These are phyloP conservation scores for Heteromeles arbutifolia DNA, from an alignment of 306 rosid species.

Conservation along the genomic window DNA sequence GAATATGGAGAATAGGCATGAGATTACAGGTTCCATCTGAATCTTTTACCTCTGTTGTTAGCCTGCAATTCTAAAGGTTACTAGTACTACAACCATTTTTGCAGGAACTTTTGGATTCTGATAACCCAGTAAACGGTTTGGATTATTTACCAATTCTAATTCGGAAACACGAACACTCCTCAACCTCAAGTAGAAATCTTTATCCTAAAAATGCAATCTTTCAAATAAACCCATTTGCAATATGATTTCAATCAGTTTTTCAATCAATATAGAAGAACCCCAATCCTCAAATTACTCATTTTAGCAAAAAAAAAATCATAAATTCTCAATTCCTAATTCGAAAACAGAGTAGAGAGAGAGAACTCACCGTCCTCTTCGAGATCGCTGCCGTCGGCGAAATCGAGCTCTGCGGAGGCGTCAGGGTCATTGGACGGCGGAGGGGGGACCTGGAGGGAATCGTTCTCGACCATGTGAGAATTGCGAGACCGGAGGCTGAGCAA, in stretches of 20 bases:
- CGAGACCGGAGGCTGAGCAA: conserved; percentile 51
- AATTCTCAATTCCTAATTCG: background rate
- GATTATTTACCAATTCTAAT: background rate
- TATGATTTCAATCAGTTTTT: background rate
- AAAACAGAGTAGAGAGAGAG: background rate
- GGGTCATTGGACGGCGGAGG: conserved; percentile 16
- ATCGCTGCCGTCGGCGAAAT: conserved; percentile 54
- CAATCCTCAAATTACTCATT: background rate
- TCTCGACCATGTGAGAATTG: conserved; percentile 41
- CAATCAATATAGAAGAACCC: background rate
- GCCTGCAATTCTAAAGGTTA: background rate
- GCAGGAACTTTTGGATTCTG: background rate
- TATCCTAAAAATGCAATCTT: background rate
- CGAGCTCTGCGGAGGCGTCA: conserved; percentile 10
- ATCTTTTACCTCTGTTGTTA: background rate
- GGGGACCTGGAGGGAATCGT: conserved; percentile 41
- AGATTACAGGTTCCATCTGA: background rate
- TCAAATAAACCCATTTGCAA: background rate
- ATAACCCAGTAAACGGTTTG: background rate
- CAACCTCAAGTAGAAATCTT: background rate
- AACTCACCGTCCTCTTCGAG: conserved; percentile 85
- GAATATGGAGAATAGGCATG: background rate
- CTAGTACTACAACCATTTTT: background rate
- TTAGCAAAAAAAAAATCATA: background rate
- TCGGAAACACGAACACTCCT: background rate